Evolutionary conservation across 148 eudicot genomes (phyloP).

Genomic region (Nyssa sinensis): DNA sequence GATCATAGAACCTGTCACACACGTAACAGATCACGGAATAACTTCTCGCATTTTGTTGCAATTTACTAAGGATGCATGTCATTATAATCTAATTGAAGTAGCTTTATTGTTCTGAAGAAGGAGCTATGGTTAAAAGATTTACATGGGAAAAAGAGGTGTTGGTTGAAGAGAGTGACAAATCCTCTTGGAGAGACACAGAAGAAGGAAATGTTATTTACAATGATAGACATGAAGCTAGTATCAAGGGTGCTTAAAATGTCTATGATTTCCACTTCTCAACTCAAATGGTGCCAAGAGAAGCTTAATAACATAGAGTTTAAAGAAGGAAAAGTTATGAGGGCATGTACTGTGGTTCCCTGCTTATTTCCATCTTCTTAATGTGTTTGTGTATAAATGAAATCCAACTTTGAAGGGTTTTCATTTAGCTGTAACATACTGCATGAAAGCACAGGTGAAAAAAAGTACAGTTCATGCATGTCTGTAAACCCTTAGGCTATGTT

Average conservation of each 20-base stretch:
- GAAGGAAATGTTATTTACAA: constrained; percentile 17
- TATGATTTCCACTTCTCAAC: constrained; percentile 28
- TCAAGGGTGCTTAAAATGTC: constrained; percentile 33
- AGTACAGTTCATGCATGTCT: too few species aligned
- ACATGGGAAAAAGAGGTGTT: constrained; percentile 26
- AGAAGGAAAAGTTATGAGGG: constrained; percentile 19
- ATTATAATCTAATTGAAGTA: neutral
- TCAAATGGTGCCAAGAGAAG: constrained; percentile 37
- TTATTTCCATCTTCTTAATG: constrained; percentile 25
- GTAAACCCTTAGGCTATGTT: too few species aligned
- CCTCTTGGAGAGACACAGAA: constrained; percentile 18
- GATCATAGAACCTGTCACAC: too few species aligned
- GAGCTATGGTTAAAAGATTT: constrained; percentile 25
- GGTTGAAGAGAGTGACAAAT: constrained; percentile 22
- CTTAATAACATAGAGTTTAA: constrained; percentile 24
- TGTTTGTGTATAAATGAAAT: neutral
- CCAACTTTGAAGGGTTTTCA: neutral
- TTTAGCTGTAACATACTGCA: neutral
- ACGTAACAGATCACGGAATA: too few species aligned
- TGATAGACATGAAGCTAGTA: constrained; percentile 29
- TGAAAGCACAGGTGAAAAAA: too few species aligned
- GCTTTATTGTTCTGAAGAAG: constrained; percentile 20
- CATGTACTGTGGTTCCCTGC: neutral
- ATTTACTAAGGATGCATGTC: too few species aligned
- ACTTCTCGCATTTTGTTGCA: too few species aligned